Evolutionary conservation across 805 yeast species (phyloP).

Genomic region (Saccharomycopsis selenospora): DNA sequence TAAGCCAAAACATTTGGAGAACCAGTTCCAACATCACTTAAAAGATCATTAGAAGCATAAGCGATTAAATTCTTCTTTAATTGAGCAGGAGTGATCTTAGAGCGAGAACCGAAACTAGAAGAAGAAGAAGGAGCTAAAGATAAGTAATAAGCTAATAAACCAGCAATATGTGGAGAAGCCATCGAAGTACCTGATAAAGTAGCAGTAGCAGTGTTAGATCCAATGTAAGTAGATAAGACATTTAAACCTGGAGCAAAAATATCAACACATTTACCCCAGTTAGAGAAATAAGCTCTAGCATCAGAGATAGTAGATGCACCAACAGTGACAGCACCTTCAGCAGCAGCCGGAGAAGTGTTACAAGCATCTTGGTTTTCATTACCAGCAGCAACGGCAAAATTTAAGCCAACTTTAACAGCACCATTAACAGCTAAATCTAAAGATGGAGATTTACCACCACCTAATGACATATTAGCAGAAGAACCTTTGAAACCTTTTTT

Average conservation of each 20-base stretch:
- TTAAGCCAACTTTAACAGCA: conserved; percentile 81
- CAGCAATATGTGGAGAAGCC: conserved; percentile 97
- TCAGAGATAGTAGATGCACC: conserved; percentile 92
- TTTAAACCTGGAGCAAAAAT: conserved; percentile 95
- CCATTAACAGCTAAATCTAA: conserved; percentile 85
- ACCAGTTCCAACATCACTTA: conserved; percentile 59
- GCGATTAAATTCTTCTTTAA: conserved; percentile 69
- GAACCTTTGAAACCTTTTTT: conserved; percentile 64
- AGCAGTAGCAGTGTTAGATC: conserved; percentile 69
- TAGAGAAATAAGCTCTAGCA: conserved; percentile 89
- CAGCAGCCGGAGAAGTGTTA: conserved; percentile 84
- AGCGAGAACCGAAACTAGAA: conserved; percentile 43
- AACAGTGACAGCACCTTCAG: conserved; percentile 78
- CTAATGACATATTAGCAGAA: conserved; percentile 87
- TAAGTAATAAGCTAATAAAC: conserved; percentile 81
- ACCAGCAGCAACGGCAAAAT: conserved; percentile 95
- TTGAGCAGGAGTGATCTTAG: conserved; percentile 59
- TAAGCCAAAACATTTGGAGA: conserved; percentile 73
- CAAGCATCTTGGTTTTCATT: conserved; percentile 93
- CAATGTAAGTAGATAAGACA: conserved; percentile 76
- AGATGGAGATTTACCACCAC: conserved; percentile 88
- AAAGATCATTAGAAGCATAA: conserved; percentile 53
- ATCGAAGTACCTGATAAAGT: conserved; percentile 92
- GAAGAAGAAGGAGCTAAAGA: conserved; percentile 74
- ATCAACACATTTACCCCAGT: conserved; percentile 93